Evolutionary conservation across 805 yeast species (phyloP).

Genomic region (Teunomyces tritomae): DNA sequence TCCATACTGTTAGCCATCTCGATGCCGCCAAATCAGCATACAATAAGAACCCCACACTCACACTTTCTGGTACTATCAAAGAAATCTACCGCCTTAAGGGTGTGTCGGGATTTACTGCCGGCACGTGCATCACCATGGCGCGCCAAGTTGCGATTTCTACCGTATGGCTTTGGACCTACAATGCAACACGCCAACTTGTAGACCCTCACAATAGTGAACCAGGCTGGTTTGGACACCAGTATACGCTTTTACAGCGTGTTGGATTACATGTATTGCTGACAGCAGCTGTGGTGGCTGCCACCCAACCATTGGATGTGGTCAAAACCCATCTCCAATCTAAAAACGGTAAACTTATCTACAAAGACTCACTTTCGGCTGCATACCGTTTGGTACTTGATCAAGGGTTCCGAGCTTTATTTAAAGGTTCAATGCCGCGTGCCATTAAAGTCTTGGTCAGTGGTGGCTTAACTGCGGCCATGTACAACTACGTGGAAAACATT

Average conservation of each 20-base stretch:
- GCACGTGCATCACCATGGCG: conserved; percentile 74
- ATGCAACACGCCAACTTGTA: conserved; percentile 67
- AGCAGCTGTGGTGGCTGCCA: conserved; percentile 66
- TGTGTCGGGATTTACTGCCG: conserved; percentile 73
- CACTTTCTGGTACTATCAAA: conserved; percentile 49
- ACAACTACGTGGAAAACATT: conserved; percentile 54
- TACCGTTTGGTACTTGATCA: conserved; percentile 28
- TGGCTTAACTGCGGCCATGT: conserved; percentile 63
- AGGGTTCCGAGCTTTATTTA: conserved; percentile 31
- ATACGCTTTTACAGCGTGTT: conserved; percentile 37
- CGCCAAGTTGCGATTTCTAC: conserved; percentile 79
- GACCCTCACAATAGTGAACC: conserved; percentile 48
- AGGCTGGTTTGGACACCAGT: conserved; percentile 46
- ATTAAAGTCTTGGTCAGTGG: conserved; percentile 70
- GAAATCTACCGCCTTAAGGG: conserved; percentile 78
- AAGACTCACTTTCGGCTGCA: conserved; percentile 55
- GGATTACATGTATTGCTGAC: conserved; percentile 63
- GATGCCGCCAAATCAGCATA: conserved; percentile 30
- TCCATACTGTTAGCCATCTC: conserved; percentile 14
- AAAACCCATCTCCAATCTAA: conserved; percentile 85
- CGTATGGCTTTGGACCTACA: conserved; percentile 82
- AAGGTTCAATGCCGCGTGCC: conserved; percentile 56
- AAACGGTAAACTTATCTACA: conserved; percentile 56
- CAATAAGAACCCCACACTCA: conserved; percentile 53
- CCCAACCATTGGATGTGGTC: conserved; percentile 85